Percentiles rank a stretch among this genome's conserved stretches.
These are phyloP conservation scores for Plasmodium fragile DNA, from an alignment of 169 alveolate species.

Conservation along the genomic window DNA sequence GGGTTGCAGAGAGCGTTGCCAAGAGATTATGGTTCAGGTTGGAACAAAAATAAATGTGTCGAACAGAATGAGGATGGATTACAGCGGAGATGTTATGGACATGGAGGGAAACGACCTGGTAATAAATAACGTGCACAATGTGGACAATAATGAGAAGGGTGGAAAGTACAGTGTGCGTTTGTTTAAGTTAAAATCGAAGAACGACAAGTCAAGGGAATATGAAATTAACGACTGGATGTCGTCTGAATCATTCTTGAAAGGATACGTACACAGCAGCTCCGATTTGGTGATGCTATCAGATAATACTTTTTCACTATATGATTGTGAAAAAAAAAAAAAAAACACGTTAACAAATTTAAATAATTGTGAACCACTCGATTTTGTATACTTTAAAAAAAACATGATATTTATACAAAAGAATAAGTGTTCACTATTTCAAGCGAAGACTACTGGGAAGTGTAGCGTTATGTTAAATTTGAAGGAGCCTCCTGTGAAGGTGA, in stretches of 20 bases:
- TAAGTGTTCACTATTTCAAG: conserved; percentile 33
- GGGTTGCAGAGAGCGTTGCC: background rate
- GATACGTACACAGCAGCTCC: background rate
- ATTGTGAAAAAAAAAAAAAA: conserved; percentile 44
- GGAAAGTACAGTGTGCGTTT: background rate
- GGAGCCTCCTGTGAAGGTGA: conserved; percentile 35
- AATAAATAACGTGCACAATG: conserved; percentile 6
- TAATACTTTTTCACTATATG: conserved; percentile 39
- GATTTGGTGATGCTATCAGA: conserved; percentile 36
- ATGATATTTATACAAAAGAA: conserved; percentile 46
- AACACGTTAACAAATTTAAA: conserved; percentile 21
- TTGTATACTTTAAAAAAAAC: conserved; percentile 58
- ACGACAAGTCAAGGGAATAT: conserved; percentile 38
- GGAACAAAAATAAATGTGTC: background rate
- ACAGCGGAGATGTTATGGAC: conserved; percentile 38
- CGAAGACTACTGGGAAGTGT: conserved; percentile 30
- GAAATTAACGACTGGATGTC: conserved; percentile 31
- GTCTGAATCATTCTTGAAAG: conserved; percentile 32
- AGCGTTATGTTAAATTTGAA: conserved; percentile 45
- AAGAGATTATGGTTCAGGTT: background rate
- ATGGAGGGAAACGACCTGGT: conserved; percentile 30
- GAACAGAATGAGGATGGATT: conserved; percentile 3
- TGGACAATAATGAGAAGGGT: background rate
- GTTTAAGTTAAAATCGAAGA: conserved; percentile 24
- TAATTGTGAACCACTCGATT: conserved; percentile 41